A percentile compares a stretch with the other conserved stretches of the same genome.
Conservation (phyloP, 345 rosid species). For the Pistacia integerrima region DNA sequence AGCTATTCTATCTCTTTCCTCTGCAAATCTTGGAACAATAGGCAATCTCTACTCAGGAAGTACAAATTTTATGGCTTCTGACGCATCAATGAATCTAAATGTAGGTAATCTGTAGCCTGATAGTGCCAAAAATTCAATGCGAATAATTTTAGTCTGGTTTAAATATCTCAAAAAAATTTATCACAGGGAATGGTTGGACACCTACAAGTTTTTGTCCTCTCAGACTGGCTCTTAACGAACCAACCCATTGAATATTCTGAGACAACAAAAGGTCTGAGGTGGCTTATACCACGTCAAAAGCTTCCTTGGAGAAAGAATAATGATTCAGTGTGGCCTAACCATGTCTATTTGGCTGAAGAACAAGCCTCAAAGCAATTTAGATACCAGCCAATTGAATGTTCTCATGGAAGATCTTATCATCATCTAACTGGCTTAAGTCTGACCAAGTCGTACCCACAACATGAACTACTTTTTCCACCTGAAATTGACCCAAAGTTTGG, state of each 20-base stretch:
- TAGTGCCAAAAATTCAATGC: not conserved
- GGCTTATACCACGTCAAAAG: conserved; percentile 60
- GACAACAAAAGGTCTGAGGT: conserved; percentile 53
- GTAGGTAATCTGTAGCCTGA: conserved; percentile 27
- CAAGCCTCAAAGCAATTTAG: not conserved
- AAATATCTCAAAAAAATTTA: not conserved
- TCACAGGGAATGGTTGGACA: conserved; percentile 58
- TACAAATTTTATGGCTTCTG: conserved; percentile 27
- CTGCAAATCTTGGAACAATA: conserved; percentile 45
- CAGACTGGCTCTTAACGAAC: conserved; percentile 47
- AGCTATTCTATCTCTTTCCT: conserved; percentile 45
- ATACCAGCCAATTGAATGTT: not conserved
- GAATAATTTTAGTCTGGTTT: not conserved
- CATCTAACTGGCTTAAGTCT: conserved; percentile 11
- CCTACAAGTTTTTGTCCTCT: conserved; percentile 59
- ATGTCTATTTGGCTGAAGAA: conserved; percentile 26
- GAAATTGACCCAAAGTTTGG: conserved; percentile 16
- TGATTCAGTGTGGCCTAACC: conserved; percentile 36
- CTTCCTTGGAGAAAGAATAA: conserved; percentile 55
- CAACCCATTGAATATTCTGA: conserved; percentile 57
- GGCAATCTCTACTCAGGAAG: conserved; percentile 16
- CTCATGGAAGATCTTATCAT: conserved; percentile 7
- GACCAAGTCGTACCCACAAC: not conserved
- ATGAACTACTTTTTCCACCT: conserved; percentile 13
- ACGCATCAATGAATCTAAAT: conserved; percentile 44